Percentiles rank a stretch among this genome's conserved stretches.
Conservation (phyloP, 352 stramenopile genomes). For the Phytophthora pisi region DNA sequence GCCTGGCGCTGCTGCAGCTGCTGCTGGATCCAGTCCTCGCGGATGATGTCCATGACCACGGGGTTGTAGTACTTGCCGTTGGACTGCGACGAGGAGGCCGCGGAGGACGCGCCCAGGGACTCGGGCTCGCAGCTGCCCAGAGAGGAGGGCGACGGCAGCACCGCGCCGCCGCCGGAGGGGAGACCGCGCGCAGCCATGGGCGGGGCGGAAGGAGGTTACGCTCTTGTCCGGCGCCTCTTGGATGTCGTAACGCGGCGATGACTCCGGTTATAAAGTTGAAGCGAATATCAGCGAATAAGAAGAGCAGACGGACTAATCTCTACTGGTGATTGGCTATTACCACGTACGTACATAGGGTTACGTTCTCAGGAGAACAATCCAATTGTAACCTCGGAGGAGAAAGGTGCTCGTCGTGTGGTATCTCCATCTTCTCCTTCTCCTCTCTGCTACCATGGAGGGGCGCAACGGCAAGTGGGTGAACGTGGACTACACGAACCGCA, state of each 20-base stretch:
- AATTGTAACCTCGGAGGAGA: constrained; percentile 1
- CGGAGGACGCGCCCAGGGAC: background rate
- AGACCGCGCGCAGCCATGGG: constrained; percentile 19
- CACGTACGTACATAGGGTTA: background rate
- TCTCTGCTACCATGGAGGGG: constrained; percentile 43
- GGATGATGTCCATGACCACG: constrained; percentile 84
- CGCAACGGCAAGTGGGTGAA: constrained; percentile 89
- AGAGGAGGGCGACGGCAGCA: constrained; percentile 14
- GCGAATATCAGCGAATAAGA: background rate
- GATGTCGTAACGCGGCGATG: background rate
- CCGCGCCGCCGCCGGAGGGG: constrained; percentile 3
- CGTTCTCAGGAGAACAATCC: constrained; percentile 1
- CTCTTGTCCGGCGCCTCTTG: constrained; percentile 18
- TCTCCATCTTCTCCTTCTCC: no score
- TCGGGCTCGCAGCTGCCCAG: constrained; percentile 28
- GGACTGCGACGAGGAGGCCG: background rate
- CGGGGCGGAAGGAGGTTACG: constrained; percentile 2
- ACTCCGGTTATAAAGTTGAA: background rate
- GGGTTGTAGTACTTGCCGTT: constrained; percentile 84
- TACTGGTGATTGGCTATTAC: background rate
- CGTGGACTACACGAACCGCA: constrained; percentile 82
- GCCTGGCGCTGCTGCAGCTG: constrained; percentile 64
- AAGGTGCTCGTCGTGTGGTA: background rate
- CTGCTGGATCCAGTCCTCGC: constrained; percentile 89
- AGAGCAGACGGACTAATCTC: background rate